Evolutionary conservation across 805 yeast genomes (phyloP).

Genomic region (Allodekkera sacchari): DNA sequence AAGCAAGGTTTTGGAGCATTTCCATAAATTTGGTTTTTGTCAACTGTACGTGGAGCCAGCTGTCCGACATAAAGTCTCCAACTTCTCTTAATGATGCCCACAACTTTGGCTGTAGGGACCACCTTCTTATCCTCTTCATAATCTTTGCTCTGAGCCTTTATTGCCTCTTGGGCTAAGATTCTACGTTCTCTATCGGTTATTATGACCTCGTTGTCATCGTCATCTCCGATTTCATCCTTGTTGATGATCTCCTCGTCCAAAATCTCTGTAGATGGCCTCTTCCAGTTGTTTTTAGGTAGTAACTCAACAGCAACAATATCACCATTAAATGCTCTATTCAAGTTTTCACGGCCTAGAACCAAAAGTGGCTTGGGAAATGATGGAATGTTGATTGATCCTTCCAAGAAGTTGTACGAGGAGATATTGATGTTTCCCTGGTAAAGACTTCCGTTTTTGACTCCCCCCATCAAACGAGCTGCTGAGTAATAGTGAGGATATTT

Average conservation of each 20-base stretch:
- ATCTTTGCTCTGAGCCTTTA: slow-evolving; percentile 40
- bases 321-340: slow-evolving; percentile 88
- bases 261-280: slow-evolving; percentile 70
- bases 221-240: slow-evolving; percentile 51
- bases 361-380: slow-evolving; percentile 76
- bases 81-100: slow-evolving; percentile 79
- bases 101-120: slow-evolving; percentile 92
- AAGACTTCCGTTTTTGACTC: slow-evolving; percentile 76
- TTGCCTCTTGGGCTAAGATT: slow-evolving; percentile 70
- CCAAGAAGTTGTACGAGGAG: slow-evolving; percentile 80
- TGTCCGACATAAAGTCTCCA: slow-evolving; percentile 98
- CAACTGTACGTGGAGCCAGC: slow-evolving; percentile 67
- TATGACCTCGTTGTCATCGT: slow-evolving; percentile 34
- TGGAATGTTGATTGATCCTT: slow-evolving; percentile 69
- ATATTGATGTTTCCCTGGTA: slow-evolving; percentile 79
- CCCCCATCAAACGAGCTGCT: slow-evolving; percentile 80
- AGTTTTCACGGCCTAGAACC: slow-evolving; percentile 70
- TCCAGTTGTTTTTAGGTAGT: slow-evolving; percentile 81
- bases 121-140: slow-evolving; percentile 34
- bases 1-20: slow-evolving; percentile 73
- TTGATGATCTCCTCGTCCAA: slow-evolving; percentile 66
- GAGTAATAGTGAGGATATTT: slow-evolving; percentile 73
- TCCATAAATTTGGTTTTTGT: slow-evolving; percentile 38
- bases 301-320: slow-evolving; percentile 89
- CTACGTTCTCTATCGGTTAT: slow-evolving; percentile 66